Percentiles rank a stretch among this genome's conserved stretches.
Conservation (phyloP, 805 yeast genomes). For the Metschnikowia drakensbergensis region DNA sequence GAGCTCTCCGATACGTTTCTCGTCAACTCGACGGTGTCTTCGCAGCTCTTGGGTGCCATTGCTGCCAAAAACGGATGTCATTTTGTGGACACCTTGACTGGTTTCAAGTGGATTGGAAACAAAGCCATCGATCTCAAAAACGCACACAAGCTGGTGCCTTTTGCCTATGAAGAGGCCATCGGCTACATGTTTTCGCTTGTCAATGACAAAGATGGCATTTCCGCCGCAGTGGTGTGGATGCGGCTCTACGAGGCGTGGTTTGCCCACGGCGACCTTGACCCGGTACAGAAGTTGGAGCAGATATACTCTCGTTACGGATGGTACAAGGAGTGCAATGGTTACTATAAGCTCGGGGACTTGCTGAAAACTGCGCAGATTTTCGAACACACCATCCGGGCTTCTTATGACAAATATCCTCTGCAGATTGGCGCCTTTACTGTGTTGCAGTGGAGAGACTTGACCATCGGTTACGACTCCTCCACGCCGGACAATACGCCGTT, state of each 20-base stretch:
- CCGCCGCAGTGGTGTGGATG: constrained; percentile 72
- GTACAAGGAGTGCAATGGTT: constrained; percentile 83
- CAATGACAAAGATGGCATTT: constrained; percentile 90
- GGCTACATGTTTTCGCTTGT: constrained; percentile 86
- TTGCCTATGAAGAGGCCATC: constrained; percentile 93
- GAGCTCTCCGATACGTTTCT: constrained; percentile 45
- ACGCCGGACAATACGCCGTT: constrained; percentile 55
- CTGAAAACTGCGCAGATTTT: constrained; percentile 53
- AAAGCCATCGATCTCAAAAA: constrained; percentile 68
- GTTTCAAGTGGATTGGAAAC: constrained; percentile 97
- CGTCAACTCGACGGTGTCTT: constrained; percentile 88
- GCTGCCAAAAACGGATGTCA: constrained; percentile 59
- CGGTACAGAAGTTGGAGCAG: constrained; percentile 48
- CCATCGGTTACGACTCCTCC: constrained; percentile 73
- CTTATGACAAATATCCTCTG: constrained; percentile 37
- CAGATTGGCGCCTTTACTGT: constrained; percentile 58
- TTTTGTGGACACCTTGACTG: constrained; percentile 82
- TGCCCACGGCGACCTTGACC: constrained; percentile 31
- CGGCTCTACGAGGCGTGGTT: constrained; percentile 63
- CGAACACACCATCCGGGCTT: constrained; percentile 40
- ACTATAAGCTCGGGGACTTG: constrained; percentile 63
- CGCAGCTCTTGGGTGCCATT: constrained; percentile 71
- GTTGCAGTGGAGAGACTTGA: constrained; percentile 74
- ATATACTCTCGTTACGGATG: constrained; percentile 71
- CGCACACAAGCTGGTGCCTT: constrained; percentile 69